Base-by-base conservation (phyloP, 768 basidiomycete genomes). In the Trametes elegans region DNA sequence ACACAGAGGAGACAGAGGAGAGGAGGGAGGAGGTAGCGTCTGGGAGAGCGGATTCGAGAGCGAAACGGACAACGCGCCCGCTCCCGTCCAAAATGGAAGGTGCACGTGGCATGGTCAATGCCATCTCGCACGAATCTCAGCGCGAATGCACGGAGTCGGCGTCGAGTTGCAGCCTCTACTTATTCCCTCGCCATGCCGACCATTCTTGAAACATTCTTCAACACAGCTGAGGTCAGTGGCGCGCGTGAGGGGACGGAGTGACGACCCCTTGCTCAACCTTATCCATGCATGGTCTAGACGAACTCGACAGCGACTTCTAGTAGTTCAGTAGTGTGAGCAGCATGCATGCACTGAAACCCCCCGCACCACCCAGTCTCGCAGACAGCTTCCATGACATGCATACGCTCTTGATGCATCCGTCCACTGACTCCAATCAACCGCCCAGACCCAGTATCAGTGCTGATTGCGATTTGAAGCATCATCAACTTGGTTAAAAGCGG, bases 1-100 rank as follows among this genome's bases (percentile, higher is more conserved):
- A 13, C 27, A 16, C n/a, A 6, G 29, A 43, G 18, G 40, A 19
- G 8, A 46, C 13, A 13, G 47, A 43, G 21, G 26, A 47, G 4
- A 40, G n/a, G 31, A 38, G 47, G 32, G 41, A 32, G 47, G 16
- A 23, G 47, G 32, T 39, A 35, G 38, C 38, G 46, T 29, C 53
- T 19, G 45, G n/a, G 39, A 53, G 26, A 24, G 36, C 42, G 51
- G 21, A 44, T 28, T 53, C 51, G 34, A 53, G 51, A 23, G 34
- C 51, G 19, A 36, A 51, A 40, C 49, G 39, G 39, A 50, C 41
- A 36, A 44, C 41, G 41, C 50, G 50, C 41, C 35, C 29, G 31
- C 32, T 18, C 11, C n/a, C 42, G 35, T 40, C 51, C 51, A 32
- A 34, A 53, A 48, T 43, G 54, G 54, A 48, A 41, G 46, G 27